phyloP scores from a whole-genome alignment of 2,329 filamentous ascomycete species.

The Penicillium sp. region DNA sequence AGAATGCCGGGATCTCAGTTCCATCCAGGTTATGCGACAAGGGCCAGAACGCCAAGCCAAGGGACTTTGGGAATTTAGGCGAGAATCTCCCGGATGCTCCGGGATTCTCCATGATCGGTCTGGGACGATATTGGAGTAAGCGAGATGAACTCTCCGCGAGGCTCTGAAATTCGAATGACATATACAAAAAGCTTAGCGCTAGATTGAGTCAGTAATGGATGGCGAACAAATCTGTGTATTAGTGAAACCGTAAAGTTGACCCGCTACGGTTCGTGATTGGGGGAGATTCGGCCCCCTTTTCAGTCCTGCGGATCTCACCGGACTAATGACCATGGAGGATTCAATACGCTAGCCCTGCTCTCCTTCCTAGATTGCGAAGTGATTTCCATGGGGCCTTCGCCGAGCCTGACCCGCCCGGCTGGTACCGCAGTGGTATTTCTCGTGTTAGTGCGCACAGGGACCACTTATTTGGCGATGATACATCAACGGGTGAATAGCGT shows the following conservation, averaged over 20 bases:
- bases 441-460: background rate
- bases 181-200: too few relatives aligned
- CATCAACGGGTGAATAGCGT: background rate
- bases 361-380: background rate
- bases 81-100: background rate
- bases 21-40: background rate
- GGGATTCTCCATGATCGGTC: background rate
- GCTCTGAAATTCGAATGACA: too few relatives aligned
- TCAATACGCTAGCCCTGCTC: background rate
- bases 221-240: too few relatives aligned
- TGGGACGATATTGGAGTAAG: too few relatives aligned
- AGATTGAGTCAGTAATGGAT: too few relatives aligned
- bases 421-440: background rate
- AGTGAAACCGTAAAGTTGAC: background rate
- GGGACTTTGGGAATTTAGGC: background rate
- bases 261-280: background rate
- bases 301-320: background rate
- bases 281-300: background rate
- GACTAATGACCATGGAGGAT: background rate
- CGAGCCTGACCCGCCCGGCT: background rate
- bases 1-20: constrained; percentile 6
- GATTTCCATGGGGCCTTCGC: background rate
- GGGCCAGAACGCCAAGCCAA: background rate
- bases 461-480: background rate
- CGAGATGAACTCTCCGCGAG: too few relatives aligned